A percentile compares a stretch with the other conserved stretches of the same genome.
Conservation (phyloP, 2,329 filamentous ascomycete genomes). For the Fusarium sp. region DNA sequence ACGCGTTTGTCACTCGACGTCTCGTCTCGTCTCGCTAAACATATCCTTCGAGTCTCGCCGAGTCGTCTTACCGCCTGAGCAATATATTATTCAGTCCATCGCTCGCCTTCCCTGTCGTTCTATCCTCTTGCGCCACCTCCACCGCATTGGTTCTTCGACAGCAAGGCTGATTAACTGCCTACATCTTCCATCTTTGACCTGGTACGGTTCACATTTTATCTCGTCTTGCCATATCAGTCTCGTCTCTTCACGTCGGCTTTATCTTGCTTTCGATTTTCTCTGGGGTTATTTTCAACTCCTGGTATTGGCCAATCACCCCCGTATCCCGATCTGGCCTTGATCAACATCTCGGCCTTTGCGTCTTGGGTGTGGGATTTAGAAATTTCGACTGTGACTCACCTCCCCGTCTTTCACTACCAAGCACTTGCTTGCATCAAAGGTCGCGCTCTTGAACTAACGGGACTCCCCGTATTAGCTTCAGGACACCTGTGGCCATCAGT, state of each 20-base stretch:
- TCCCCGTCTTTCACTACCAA: conserved; percentile 41
- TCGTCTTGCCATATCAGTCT: conserved; percentile 23
- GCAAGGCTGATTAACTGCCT: conserved; percentile 22
- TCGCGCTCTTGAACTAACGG: conserved; percentile 46
- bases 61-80: conserved; percentile 24
- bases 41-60: conserved; percentile 1
- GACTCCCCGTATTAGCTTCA: conserved; percentile 46
- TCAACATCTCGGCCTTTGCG: conserved; percentile 38
- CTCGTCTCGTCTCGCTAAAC: conserved; percentile 22
- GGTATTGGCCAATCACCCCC: conserved; percentile 38
- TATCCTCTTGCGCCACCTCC: conserved; percentile 27
- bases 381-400: conserved; percentile 50
- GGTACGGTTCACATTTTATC: conserved; percentile 40
- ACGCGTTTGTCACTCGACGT: conserved; percentile 20
- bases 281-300: conserved; percentile 17
- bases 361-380: conserved; percentile 43
- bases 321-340: conserved; percentile 33
- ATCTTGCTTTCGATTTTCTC: conserved; percentile 11
- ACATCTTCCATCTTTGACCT: conserved; percentile 34
- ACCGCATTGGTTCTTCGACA: conserved; percentile 25
- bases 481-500: conserved; percentile 48
- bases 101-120: conserved; percentile 26
- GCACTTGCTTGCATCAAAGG: conserved; percentile 40
- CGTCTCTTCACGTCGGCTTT: conserved; percentile 12
- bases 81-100: conserved; percentile 32